Percentiles rank a stretch among this genome's conserved stretches.
Conservation (phyloP, 305 asterid species). For the Fraxinus baroniana region DNA sequence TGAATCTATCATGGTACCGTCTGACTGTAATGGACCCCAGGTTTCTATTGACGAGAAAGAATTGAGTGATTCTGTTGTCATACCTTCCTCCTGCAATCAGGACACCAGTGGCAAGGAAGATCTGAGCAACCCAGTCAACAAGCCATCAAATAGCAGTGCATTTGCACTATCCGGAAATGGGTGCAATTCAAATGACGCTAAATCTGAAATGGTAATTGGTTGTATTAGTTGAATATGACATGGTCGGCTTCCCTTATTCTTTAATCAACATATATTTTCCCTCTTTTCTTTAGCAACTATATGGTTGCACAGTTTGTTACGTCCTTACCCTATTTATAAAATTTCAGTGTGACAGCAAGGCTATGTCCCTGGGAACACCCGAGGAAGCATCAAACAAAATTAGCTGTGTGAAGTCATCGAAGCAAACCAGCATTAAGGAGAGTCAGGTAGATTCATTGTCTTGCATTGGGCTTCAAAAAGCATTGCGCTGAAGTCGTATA, state of each 20-base stretch:
- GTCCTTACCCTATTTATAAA: background rate
- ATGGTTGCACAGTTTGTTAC: background rate
- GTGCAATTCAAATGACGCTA: constrained; percentile 26
- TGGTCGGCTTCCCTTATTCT: background rate
- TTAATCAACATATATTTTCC: background rate
- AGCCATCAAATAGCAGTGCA: constrained; percentile 23
- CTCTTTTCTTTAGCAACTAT: background rate
- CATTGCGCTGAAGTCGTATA: background rate
- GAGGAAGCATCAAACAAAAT: constrained; percentile 26
- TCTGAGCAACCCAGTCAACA: constrained; percentile 24
- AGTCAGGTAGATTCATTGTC: constrained; percentile 34
- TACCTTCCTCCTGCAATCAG: constrained; percentile 24
- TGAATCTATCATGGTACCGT: constrained; percentile 24
- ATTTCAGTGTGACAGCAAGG: constrained; percentile 27
- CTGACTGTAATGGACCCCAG: constrained; percentile 21
- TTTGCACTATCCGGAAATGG: constrained; percentile 13
- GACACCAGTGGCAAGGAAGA: constrained; percentile 21
- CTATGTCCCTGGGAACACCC: constrained; percentile 9
- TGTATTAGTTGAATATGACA: background rate
- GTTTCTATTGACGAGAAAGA: constrained; percentile 30
- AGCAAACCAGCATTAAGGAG: constrained; percentile 21
- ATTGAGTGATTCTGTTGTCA: constrained; percentile 24
- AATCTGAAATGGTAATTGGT: constrained; percentile 43
- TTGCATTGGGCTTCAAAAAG: background rate
- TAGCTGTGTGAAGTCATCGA: constrained; percentile 8